phyloP scores from a whole-genome alignment of 257 asterid species.

The Petunia secreta region DNA sequence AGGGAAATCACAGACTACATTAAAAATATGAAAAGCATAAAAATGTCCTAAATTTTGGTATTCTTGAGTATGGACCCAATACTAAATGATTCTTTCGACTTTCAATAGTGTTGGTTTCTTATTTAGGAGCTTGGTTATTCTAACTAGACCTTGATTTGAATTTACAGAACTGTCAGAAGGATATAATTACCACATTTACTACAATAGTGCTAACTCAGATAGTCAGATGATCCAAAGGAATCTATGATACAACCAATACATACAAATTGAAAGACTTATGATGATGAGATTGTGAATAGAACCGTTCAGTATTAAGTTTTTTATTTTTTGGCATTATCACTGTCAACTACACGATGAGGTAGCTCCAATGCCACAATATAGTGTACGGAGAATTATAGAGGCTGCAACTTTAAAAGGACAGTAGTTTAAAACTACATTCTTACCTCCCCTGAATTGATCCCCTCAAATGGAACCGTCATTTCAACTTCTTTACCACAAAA shows the following conservation, averaged over 20 bases:
- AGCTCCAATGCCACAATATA: background rate
- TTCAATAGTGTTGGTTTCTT: no score
- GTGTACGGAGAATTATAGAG: background rate
- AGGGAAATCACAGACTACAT: background rate
- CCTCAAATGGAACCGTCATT: constrained; percentile 95
- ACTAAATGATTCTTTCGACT: no score
- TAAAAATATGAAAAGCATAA: no score
- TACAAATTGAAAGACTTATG: constrained; percentile 9
- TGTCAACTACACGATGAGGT: background rate
- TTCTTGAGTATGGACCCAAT: no score
- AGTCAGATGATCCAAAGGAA: background rate
- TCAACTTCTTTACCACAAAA: constrained; percentile 77
- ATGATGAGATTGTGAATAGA: constrained; percentile 10
- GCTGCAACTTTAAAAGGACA: background rate
- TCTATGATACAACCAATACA: background rate
- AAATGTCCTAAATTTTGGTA: no score
- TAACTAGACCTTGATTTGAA: no score
- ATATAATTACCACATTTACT: constrained; percentile 9
- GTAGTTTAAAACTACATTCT: constrained; percentile 6
- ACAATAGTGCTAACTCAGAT: background rate
- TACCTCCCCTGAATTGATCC: constrained; percentile 86
- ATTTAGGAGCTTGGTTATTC: no score
- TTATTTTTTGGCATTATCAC: background rate
- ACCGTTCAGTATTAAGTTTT: background rate
- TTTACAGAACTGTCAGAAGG: background rate